Percentiles rank a stretch among this genome's conserved stretches.
Evolutionary conservation across 306 rosid genomes (phyloP).

Genomic region (Medicago truncatula): MtrunA17r5.0-ANR NC_053044.1:34047501-34048000

Average conservation of each 20-base stretch:
- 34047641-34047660: constrained; percentile 40
- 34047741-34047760: not conserved
- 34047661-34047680: constrained; percentile 33
- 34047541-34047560: constrained; percentile 81
- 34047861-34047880: not conserved
- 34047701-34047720: constrained; percentile 26
- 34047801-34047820: not conserved
- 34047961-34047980: not conserved
- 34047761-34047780: not conserved
- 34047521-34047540: constrained; percentile 50
- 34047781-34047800: not conserved
- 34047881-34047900: not conserved
- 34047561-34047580: constrained; percentile 81
- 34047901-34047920: too few species aligned
- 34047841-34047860: not conserved
- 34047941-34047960: not conserved
- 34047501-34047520: constrained; percentile 74
- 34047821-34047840: too few species aligned
- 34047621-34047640: constrained; percentile 48
- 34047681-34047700: constrained; percentile 18
- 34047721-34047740: not conserved
- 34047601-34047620: constrained; percentile 42
- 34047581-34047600: constrained; percentile 47
- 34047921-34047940: too few species aligned
- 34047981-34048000: not conserved